phyloP scores from a whole-genome alignment of 1,284 basidiomycete genomes.

The Malassezia restricta region DNA sequence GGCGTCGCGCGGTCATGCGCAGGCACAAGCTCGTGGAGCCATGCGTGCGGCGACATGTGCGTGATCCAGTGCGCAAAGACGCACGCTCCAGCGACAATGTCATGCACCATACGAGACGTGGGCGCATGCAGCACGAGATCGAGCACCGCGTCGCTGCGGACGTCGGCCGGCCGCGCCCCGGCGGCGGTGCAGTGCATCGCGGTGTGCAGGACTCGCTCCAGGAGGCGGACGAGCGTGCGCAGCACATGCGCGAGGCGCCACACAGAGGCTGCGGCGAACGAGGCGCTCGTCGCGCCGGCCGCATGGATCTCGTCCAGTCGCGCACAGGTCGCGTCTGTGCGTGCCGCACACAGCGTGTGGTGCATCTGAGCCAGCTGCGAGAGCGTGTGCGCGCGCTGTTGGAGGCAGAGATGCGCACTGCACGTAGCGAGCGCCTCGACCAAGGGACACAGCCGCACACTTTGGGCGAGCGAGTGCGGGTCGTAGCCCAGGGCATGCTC shows the following conservation, averaged over 20 bases:
- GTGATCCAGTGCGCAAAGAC: neutral
- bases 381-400: neutral
- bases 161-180: neutral
- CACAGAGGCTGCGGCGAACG: neutral
- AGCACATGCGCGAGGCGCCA: neutral
- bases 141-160: neutral
- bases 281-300: neutral
- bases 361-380: neutral
- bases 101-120: neutral
- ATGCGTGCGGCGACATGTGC: neutral
- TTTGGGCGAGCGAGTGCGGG: neutral
- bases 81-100: slow-evolving; percentile 1
- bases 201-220: neutral
- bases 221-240: neutral
- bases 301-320: neutral
- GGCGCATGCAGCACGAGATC: neutral
- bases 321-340: neutral
- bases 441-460: neutral
- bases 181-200: neutral
- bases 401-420: neutral
- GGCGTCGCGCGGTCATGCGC: neutral
- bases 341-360: neutral
- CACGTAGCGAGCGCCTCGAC: neutral
- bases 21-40: neutral
- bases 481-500: neutral